Base-by-base conservation (phyloP, 352 stramenopile genomes). In the Nothophytophthora sp. region DNA sequence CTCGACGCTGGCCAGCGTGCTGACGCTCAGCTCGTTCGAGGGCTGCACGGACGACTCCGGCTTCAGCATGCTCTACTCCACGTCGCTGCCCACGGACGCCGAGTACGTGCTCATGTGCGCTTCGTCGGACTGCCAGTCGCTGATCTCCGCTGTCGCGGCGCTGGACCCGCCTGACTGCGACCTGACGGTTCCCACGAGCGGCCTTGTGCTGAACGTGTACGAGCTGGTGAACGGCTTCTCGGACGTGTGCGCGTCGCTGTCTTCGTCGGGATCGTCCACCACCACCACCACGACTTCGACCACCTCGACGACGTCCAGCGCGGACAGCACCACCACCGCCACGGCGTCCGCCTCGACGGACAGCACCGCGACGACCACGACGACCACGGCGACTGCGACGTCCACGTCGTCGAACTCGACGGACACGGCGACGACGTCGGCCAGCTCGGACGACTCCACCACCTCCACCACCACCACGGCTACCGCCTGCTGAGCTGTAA, bases 51-150 rank as follows among this genome's bases (percentile, higher is more conserved):
- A 35, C 33, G 61, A 59, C 36, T 65, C 66, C 10, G 56, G 55
- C 38, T 75, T 55, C 50, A 65, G 41, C 29, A 53, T 71, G 40
- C 44, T 69, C 34, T 59, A 56, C 39, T 57, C 65, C n/a, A 69
- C 60, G 10, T 55, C 55, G 34, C 38, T 69, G 27, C 66, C 66
- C 5, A 40, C 34, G 12, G 53, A 71, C 19, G 53, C 32, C 11
- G 36, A 72, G 54, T 60, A 69, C 28, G 43, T 43, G 8, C 29
- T 52, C 27, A 75, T 75, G 65, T 75, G 65, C 51, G 50, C 50
- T 15, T 64, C 51, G 37, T 22, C 20, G 16, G 47, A 55, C 38
- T 76, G 66, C 51, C 20, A 61, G 41, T 51, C 47, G 22, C 28
- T 71, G 15, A 55, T 71, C 25, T 27, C 34, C 46, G 50, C 40